A percentile compares a stretch with the other conserved stretches of the same genome.
These are phyloP conservation scores for Naegleria fowleri DNA, from an alignment of 208 protist genomes.

Conservation along the genomic window DNA sequence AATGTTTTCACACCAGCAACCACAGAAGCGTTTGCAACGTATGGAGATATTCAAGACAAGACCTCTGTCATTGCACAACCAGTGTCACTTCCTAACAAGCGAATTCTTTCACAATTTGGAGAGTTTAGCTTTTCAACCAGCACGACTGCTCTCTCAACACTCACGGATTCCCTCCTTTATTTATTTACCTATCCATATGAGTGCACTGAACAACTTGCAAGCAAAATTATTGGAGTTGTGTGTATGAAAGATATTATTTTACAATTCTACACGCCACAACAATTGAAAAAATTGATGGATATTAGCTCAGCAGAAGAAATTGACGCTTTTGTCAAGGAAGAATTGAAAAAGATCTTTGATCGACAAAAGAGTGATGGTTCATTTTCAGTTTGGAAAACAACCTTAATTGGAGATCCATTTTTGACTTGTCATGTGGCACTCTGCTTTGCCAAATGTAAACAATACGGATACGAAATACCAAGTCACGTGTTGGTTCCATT, in stretches of 20 bases:
- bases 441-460: background rate
- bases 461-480: background rate
- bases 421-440: constrained; percentile 14
- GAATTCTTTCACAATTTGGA: constrained; percentile 20
- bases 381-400: background rate
- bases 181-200: constrained; percentile 33
- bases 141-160: constrained; percentile 24
- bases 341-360: background rate
- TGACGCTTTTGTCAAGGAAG: background rate
- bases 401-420: background rate
- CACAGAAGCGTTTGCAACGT: constrained; percentile 35
- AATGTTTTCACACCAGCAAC: constrained; percentile 20
- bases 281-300: background rate
- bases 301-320: background rate
- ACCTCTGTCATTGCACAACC: background rate
- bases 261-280: background rate
- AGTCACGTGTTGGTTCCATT: background rate
- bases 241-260: background rate
- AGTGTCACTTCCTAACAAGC: constrained; percentile 13
- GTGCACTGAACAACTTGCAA: constrained; percentile 6
- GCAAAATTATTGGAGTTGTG: background rate
- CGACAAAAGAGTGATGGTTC: background rate
- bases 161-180: constrained; percentile 36
- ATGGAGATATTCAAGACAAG: background rate
- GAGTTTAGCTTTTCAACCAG: constrained; percentile 21